phyloP scores from a whole-genome alignment of 306 rosid species.

The Cucumis sativus region Cucumber_9930_V3 NC_026660.2:18520501-18521000 shows the following conservation, averaged over 20 bases:
- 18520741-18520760: conserved; percentile 48
- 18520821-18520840: conserved; percentile 67
- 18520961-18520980: conserved; percentile 72
- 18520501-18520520: conserved; percentile 94
- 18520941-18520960: conserved; percentile 84
- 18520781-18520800: conserved; percentile 86
- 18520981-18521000: conserved; percentile 95
- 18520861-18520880: conserved; percentile 79
- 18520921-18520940: conserved; percentile 94
- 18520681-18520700: conserved; percentile 92
- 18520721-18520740: conserved; percentile 74
- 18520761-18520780: conserved; percentile 73
- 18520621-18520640: conserved; percentile 87
- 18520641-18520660: conserved; percentile 90
- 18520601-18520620: conserved; percentile 89
- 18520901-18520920: conserved; percentile 80
- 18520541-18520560: conserved; percentile 82
- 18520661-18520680: conserved; percentile 94
- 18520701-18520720: conserved; percentile 71
- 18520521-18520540: conserved; percentile 89
- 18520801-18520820: conserved; percentile 69
- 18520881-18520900: conserved; percentile 83
- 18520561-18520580: conserved; percentile 69
- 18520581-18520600: conserved; percentile 79
- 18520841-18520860: conserved; percentile 93